These are phyloP conservation scores for Thermothelomyces thermophilus DNA, from an alignment of 2,329 filamentous ascomycete genomes.

Conservation along the genomic window DNA sequence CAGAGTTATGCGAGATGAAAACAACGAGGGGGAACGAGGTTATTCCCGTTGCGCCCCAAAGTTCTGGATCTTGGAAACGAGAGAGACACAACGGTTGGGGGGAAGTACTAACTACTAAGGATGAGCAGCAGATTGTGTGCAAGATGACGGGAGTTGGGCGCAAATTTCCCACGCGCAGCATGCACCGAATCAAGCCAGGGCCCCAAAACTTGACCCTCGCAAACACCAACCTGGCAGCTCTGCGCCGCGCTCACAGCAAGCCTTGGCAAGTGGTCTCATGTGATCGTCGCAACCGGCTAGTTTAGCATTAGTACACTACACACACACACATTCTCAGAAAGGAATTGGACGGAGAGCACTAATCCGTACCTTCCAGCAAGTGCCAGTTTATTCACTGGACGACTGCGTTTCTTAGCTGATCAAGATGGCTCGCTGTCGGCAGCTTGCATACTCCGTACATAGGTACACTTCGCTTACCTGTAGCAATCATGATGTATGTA, in stretches of 20 bases:
- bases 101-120: too few relatives aligned
- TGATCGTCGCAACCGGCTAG: background rate
- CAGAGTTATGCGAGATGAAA: background rate
- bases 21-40: background rate
- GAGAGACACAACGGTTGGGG: background rate
- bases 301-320: too few relatives aligned
- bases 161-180: background rate
- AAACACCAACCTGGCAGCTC: background rate
- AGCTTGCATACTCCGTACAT: background rate
- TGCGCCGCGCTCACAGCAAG: background rate
- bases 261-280: slow-evolving; percentile 2
- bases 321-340: too few relatives aligned
- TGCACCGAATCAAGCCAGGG: background rate
- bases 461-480: too few relatives aligned
- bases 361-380: too few relatives aligned
- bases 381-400: too few relatives aligned
- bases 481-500: too few relatives aligned
- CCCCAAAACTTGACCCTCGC: background rate
- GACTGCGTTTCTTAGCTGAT: too few relatives aligned
- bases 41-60: too few relatives aligned
- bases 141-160: background rate
- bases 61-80: too few relatives aligned
- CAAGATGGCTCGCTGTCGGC: too few relatives aligned
- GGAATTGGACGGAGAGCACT: too few relatives aligned
- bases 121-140: background rate